Evolutionary conservation across 768 basidiomycete genomes (phyloP).

Genomic region (Serendipita indica): DNA sequence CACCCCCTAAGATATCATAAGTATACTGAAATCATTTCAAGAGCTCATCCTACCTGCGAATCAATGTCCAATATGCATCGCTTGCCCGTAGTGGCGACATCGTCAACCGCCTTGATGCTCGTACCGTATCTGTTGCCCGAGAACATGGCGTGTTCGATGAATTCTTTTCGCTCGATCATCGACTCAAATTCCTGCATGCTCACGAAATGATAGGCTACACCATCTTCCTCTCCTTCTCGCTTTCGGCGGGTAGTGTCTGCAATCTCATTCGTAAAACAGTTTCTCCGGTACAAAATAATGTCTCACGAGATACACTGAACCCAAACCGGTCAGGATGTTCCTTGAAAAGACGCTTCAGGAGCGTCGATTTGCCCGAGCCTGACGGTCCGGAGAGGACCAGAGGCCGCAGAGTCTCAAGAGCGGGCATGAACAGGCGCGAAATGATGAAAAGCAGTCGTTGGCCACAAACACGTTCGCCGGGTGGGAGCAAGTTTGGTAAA

Average conservation of each 20-base stretch:
- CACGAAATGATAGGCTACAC: conserved; percentile 80
- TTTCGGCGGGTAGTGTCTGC: conserved; percentile 82
- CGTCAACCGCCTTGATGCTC: conserved; percentile 57
- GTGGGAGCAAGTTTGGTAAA: conserved; percentile 3
- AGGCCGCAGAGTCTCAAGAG: conserved; percentile 32
- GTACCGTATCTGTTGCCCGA: conserved; percentile 91
- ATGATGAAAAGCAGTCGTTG: background rate
- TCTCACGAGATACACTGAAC: conserved; percentile 84
- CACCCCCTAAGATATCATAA: conserved; percentile 50
- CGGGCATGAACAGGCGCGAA: background rate
- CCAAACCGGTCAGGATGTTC: conserved; percentile 77
- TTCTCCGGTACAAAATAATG: conserved; percentile 7
- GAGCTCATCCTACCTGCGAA: conserved; percentile 51
- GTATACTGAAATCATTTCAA: conserved; percentile 3
- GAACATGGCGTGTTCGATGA: conserved; percentile 92
- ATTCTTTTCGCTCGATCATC: conserved; percentile 54
- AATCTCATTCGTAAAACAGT: conserved; percentile 5
- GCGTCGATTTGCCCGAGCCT: conserved; percentile 87
- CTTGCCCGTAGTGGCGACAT: conserved; percentile 49
- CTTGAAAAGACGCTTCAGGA: conserved; percentile 63
- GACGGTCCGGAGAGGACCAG: conserved; percentile 84
- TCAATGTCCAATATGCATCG: conserved; percentile 94
- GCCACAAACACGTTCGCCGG: background rate
- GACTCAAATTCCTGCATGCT: conserved; percentile 50
- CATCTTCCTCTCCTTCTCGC: conserved; percentile 66